Evolutionary conservation across 352 stramenopile species (phyloP), one percentile per base, ranked within the genome.

Genomic region (Phytophthora cryptogea): DNA sequence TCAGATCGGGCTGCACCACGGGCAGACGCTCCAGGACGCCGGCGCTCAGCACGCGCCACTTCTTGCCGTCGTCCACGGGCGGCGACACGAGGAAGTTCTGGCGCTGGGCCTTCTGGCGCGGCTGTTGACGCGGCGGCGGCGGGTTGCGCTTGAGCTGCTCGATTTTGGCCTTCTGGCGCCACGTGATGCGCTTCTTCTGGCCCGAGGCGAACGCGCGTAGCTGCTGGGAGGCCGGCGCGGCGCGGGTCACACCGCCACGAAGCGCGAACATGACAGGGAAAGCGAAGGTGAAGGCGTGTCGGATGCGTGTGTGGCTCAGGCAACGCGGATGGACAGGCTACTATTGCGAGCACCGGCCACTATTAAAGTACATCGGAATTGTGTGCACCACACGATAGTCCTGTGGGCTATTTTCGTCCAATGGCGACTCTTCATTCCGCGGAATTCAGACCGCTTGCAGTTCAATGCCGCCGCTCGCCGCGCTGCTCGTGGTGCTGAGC

Each of bases 11-110:
- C 69, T 92, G 80, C 37, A 94, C 78, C 10, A 94, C 58, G 0
- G 86, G 83, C 44, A 91, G 54, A 28, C 86, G 83, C 70, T 94
- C 83, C 17, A 94, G 58, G 40, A 94, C 77, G 30, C 71, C 74
- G 5, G 86, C 86, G 40, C 77, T 92, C 35, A 92, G 59, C 27
- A 92, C 59, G 47, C 83, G 80, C 78, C 85, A 94, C 70, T 83
- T 89, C 64, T 94, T 92, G 59, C 83, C 86, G 35, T 94, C 86
- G 46, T 90, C 80, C 28, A 65, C 59, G 0, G 72, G 55, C 10
- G 80, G 67, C 20, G 72, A 62, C 28, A 87, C 47, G 17, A 91
- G 54, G 48, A 74, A 82, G 68, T 94, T 94, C 52, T 76, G 63
- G 43, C 80, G 74, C 54, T 65, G 45, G 10, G 79, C 63, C 46